Conservation (phyloP, 176 grass and related monocot genomes). For the bread wheat (Triticum aestivum) region IWGSC_CS_RefSeq_v2.1 NC_057803.1:140056886-140057385, state of each 20-base stretch:
- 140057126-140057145: constrained; percentile 48
- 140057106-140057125: neutral
- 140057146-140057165: constrained; percentile 29
- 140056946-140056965: constrained; percentile 57
- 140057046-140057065: constrained; percentile 11
- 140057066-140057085: neutral
- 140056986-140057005: constrained; percentile 38
- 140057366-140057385: constrained; percentile 64
- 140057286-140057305: neutral
- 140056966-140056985: constrained; percentile 31
- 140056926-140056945: constrained; percentile 35
- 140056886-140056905: constrained; percentile 41
- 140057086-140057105: constrained; percentile 10
- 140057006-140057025: constrained; percentile 21
- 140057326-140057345: neutral
- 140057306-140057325: neutral
- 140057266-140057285: neutral
- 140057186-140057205: constrained; percentile 59
- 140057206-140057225: constrained; percentile 35
- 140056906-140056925: constrained; percentile 50
- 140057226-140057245: neutral
- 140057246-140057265: neutral
- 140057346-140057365: neutral
- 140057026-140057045: constrained; percentile 38
- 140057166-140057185: constrained; percentile 54